Evolutionary conservation across 805 yeast species (phyloP), one percentile per base, ranked within the genome.

Genomic region (Metschnikowia shivogae): DNA sequence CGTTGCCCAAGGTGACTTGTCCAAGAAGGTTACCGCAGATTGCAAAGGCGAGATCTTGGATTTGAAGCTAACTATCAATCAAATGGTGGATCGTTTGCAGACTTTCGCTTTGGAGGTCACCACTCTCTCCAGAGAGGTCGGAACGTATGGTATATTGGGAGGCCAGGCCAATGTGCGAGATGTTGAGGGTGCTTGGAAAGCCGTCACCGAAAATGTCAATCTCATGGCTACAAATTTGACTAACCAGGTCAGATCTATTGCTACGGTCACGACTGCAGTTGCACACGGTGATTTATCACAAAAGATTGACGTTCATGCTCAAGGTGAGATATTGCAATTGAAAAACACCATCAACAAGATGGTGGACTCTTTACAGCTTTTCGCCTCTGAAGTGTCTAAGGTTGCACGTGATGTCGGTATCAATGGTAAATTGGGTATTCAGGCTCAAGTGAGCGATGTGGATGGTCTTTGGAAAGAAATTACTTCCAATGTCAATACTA

Each of bases 331-430:
- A 55, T 73, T 88, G 55, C 93, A 89, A 50, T 76, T 88, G 64
- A 88, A 88, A 59, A 78, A 83, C 49, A 88, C 96, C 6, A 88
- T 88, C 67, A 88, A 88, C 64, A 86, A 86, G 71, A 88, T 88
- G 96, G 96, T 88, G 73, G 96, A 88, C 62, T 81, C 93, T 36
- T 77, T 88, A 58, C 93, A 86, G 62, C 81, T 87, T 42, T 88
- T 88, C 62, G 96, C 95, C 8, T 79, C 84, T 26, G 96, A 88
- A 65, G 96, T 88, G 45, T 82, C 95, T 1, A 77, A 89, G 58
- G 96, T 88, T 35, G 96, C 96, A 8, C 81, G 87, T 53, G 96
- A 88, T 71, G 95, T 88, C 54, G 96, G 96, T 71, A 86, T 87
- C 41, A 92, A 88, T 59, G 96, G 96, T 70, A 88, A 87, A 63